These are phyloP conservation scores for Astrephomene gubernaculifera DNA, from an alignment of 139 green algal species.

Conservation along the genomic window DNA sequence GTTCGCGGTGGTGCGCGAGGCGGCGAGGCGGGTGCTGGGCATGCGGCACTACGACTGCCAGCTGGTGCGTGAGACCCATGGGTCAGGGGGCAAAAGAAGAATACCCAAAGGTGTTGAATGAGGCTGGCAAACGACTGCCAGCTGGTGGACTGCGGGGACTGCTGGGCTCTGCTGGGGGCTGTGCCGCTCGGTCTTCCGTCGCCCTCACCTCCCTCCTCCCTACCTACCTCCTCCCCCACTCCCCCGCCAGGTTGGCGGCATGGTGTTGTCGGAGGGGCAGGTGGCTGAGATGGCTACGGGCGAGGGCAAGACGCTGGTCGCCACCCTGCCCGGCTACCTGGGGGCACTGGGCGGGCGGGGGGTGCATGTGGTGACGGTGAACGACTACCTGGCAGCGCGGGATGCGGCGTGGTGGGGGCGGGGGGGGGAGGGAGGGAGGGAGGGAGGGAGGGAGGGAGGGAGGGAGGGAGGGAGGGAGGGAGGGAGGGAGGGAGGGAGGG, in stretches of 20 bases:
- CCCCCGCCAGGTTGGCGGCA: conserved; percentile 82
- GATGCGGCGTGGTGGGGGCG: conserved; percentile 81
- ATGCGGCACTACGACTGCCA: conserved; percentile 96
- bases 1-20: conserved; percentile 95
- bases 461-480: background rate
- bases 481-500: too few species aligned
- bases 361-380: conserved; percentile 95
- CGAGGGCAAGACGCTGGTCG: conserved; percentile 94
- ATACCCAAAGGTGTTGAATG: too few species aligned
- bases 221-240: background rate
- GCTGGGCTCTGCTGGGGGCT: too few species aligned
- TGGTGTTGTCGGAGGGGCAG: conserved; percentile 94
- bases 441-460: background rate
- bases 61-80: conserved; percentile 77
- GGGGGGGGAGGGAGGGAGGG: background rate
- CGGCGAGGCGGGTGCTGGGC: conserved; percentile 82
- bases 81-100: too few species aligned
- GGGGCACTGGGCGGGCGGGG: conserved; percentile 72
- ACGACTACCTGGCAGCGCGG: conserved; percentile 91
- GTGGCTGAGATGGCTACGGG: conserved; percentile 99
- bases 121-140: too few species aligned
- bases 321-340: conserved; percentile 73
- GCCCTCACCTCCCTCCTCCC: too few species aligned
- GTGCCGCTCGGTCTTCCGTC: too few species aligned
- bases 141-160: too few species aligned